Percentiles rank a stretch among this genome's conserved stretches.
These are phyloP conservation scores for Scopulariopsis brevicaulis DNA, from an alignment of 2,329 filamentous ascomycete genomes.

Conservation along the genomic window DNA sequence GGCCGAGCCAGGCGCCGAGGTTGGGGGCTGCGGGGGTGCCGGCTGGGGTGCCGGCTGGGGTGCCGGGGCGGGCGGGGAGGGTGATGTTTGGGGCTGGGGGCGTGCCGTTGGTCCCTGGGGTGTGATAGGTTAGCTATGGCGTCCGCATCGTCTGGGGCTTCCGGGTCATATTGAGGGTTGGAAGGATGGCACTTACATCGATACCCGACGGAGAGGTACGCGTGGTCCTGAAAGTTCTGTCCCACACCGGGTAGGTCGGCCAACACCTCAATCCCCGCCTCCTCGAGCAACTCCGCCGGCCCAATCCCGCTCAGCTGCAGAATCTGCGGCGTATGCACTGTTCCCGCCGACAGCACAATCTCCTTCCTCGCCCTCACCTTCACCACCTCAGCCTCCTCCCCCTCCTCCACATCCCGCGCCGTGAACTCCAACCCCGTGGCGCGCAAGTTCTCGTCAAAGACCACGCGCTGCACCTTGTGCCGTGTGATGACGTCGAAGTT, in stretches of 20 bases:
- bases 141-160: neutral
- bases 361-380: constrained; percentile 18
- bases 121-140: neutral
- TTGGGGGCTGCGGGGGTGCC: constrained; percentile 7
- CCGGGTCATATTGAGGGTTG: neutral
- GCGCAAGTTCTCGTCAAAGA: constrained; percentile 18
- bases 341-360: constrained; percentile 23
- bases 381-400: constrained; percentile 7
- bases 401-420: constrained; percentile 7
- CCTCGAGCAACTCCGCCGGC: constrained; percentile 18
- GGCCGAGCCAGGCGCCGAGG: constrained; percentile 12
- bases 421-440: constrained; percentile 14
- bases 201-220: constrained; percentile 12
- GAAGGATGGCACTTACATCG: constrained; percentile 6
- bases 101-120: constrained; percentile 1
- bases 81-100: constrained; percentile 1
- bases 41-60: too few relatives aligned
- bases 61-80: constrained; percentile 2
- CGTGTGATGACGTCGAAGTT: constrained; percentile 13
- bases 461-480: constrained; percentile 24
- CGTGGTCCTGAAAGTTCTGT: constrained; percentile 26
- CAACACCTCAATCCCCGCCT: constrained; percentile 21
- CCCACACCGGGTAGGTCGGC: constrained; percentile 32
- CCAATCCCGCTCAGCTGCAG: constrained; percentile 34
- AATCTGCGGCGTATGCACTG: constrained; percentile 24